Conservation (phyloP, 176 grass and related monocot genomes). For the Carex scoparia region DNA sequence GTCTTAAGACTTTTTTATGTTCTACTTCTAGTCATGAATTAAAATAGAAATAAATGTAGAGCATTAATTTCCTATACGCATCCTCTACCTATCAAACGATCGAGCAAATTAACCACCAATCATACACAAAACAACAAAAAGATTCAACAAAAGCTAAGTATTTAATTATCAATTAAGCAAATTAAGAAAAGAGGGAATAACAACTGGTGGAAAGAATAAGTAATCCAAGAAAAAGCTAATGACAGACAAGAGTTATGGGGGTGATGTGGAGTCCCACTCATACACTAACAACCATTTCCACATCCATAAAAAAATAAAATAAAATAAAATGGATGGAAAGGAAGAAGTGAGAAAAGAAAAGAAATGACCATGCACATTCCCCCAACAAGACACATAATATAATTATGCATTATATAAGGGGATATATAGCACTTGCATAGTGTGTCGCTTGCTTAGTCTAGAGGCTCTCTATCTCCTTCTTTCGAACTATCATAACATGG, state of each 20-base stretch:
- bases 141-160: background rate
- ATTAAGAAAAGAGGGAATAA: background rate
- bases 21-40: background rate
- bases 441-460: constrained; percentile 4
- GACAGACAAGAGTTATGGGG: constrained; percentile 12
- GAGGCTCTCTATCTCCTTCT: background rate
- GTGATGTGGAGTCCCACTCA: constrained; percentile 20
- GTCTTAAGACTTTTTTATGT: background rate
- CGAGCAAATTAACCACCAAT: background rate
- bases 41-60: background rate
- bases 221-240: background rate
- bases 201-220: constrained; percentile 7
- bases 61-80: background rate
- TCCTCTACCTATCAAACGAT: background rate
- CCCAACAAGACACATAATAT: background rate
- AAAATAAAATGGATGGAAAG: background rate
- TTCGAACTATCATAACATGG: constrained; percentile 3
- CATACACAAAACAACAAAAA: constrained; percentile 7
- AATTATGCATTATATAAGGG: constrained; percentile 10
- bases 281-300: constrained; percentile 32
- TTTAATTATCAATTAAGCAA: background rate
- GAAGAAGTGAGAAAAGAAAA: constrained; percentile 6
- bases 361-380: background rate
- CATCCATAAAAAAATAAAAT: background rate
- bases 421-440: constrained; percentile 3